Base-by-base conservation (phyloP, 1,284 basidiomycete species). In the Melampsora americana region DNA sequence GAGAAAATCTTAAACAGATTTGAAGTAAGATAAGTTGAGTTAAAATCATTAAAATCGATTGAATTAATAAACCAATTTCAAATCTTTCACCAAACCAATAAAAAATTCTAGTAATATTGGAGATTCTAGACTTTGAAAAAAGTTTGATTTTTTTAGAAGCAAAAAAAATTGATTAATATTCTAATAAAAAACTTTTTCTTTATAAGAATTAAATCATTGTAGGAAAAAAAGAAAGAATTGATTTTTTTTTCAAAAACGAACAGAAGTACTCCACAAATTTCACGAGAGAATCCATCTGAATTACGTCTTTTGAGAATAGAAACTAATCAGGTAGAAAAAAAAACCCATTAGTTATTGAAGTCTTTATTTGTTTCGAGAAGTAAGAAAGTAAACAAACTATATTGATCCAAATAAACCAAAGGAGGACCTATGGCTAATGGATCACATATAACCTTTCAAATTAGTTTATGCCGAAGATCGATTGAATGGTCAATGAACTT, bases 61-160 rank as follows among this genome's bases (percentile, higher is more conserved):
- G 84, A 28, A 84, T 79, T 18, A 85, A 81, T 12, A 86, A 81
- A 0, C 85, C 85, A 7, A 83, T 82, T 77, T 86, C 85, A 78
- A 86, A 86, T 4, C 83, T 81, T 61, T 85, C 83, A 1, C 85
- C 85, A 44, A 86, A 83, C 84, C 84, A 86, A 80, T 84, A 86
- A 81, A 84, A 79, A 66, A 56, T 23, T 26, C 76, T 35, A 0
- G 50, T 66, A 11, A 71, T 69, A 32, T 71, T 71, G 3, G 76
- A 59, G 46, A 64, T 44, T 46, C 71, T 71, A 50, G 46, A 26
- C 56, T 35, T n/a, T 23, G 3, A 35, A n/a, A n/a, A 28, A 35
- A 30, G 3, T 32, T 16, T 35, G 28, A 18, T 20, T 9, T 14
- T 42, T 44, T n/a, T 20, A 11, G 16, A 20, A 26, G n/a, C n/a